Evolutionary conservation across 2,329 filamentous ascomycete genomes (phyloP), one percentile per base, ranked within the genome.

Genomic region (Pseudogymnoascus sp.): DNA sequence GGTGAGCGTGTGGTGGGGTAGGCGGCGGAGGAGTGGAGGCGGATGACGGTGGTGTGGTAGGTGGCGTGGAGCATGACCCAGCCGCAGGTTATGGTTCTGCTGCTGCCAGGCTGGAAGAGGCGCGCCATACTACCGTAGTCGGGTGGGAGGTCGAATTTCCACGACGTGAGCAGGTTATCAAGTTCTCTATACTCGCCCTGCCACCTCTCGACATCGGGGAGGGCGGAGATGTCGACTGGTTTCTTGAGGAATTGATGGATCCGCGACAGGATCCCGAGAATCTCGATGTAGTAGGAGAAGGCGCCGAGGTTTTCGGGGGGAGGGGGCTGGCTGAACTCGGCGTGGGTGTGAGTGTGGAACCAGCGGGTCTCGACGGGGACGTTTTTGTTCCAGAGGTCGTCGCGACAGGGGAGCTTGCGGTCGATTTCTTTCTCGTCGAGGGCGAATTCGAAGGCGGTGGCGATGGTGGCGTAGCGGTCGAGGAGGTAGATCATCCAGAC

Each of bases 401-500:
- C 91, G 43, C 91, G 87, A 71, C 93, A 97, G 1, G 93, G 93
- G 6, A 97, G 78, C 60, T 86, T 90, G 23, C 93, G 85, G 72
- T 96, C 92, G 49, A 96, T 93, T 71, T 96, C 92, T 71, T 88
- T 90, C 70, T 96, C 91, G 68, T 93, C 88, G 16, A 97, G 77
- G 0, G 91, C 90, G 72, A 96, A 96, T 69, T 96, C 91, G 69
- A 96, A 96, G 0, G 93, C 91, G 0, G 93, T 96, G 0, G 91
- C 88, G 63, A 96, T 88, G 0, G 92, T 96, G 0, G 91, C 91
- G 72, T 96, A 96, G 60, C 93, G 84, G 73, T 97, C 93, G 5
- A 97, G 81, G 11, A 96, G 77, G 72, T 96, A 97, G 9, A 96
- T 87, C 87, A 96, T 93, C 93, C 93, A 97, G 74, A 97, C 96